Evolutionary conservation across 345 rosid genomes (phyloP).

Genomic region (Brassica juncea): DNA sequence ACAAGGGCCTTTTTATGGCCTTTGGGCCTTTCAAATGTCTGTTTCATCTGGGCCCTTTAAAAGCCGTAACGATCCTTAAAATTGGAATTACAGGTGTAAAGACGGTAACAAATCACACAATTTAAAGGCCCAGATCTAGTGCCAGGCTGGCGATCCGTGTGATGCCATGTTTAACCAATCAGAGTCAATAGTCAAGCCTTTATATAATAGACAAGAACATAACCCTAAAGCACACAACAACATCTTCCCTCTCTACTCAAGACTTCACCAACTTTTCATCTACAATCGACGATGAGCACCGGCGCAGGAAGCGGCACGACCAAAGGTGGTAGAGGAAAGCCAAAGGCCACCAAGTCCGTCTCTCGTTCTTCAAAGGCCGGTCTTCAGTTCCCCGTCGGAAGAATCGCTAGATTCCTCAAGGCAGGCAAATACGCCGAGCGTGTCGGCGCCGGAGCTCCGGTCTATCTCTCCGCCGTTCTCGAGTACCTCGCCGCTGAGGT

Average conservation of each 20-base stretch:
- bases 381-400: conserved; percentile 75
- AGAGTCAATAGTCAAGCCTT: not conserved
- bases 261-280: not conserved
- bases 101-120: not conserved
- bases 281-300: conserved; percentile 45
- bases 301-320: conserved; percentile 33
- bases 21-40: not conserved
- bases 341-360: conserved; percentile 59
- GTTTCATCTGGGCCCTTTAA: not conserved
- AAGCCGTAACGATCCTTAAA: not conserved
- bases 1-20: not conserved
- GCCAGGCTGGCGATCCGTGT: conserved; percentile 49
- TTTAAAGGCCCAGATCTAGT: not conserved
- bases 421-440: conserved; percentile 68
- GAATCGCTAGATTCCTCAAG: conserved; percentile 72
- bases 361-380: conserved; percentile 71
- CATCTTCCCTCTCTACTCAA: not conserved
- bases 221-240: not conserved
- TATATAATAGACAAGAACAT: conserved; percentile 17
- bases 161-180: conserved; percentile 31
- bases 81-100: conserved; percentile 6
- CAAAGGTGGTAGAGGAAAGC: conserved; percentile 65
- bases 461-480: conserved; percentile 75
- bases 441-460: conserved; percentile 77
- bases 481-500: conserved; percentile 92